Evolutionary conservation across 225 moss, liverwort and hornwort genomes (phyloP), one percentile per base, ranked within the genome.

Genomic region (Takakia lepidozioides): DNA sequence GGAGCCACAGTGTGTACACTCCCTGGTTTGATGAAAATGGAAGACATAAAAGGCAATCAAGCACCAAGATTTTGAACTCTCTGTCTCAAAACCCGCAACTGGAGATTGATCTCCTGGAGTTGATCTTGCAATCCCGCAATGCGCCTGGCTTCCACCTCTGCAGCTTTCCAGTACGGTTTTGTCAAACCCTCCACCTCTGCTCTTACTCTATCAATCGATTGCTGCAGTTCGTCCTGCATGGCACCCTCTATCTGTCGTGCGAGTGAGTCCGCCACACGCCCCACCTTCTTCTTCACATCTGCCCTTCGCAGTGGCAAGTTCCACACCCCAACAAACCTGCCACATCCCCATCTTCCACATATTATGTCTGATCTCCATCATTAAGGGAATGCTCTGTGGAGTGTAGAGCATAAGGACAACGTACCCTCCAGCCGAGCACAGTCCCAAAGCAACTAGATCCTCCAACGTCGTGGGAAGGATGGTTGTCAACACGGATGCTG

Each of bases 341-440:
- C 49, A 2, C 43, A 45, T 13, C 19, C 24, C n/a, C n/a, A n/a
- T n/a, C n/a, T n/a, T n/a, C n/a, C n/a, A n/a, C n/a, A n/a, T n/a
- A n/a, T n/a, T n/a, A n/a, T n/a, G n/a, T n/a, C n/a, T n/a, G n/a
- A n/a, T n/a, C n/a, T n/a, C n/a, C n/a, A n/a, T n/a, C n/a, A n/a
- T n/a, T n/a, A n/a, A n/a, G n/a, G n/a, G n/a, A n/a, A n/a, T n/a
- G n/a, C n/a, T n/a, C n/a, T n/a, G n/a, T n/a, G n/a, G n/a, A n/a
- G n/a, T n/a, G n/a, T n/a, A n/a, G n/a, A n/a, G n/a, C n/a, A n/a
- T n/a, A n/a, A n/a, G n/a, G n/a, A n/a, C n/a, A n/a, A n/a, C n/a
- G 61, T 81, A 98, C 98, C 98, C 98, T 83, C 98, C 98, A 26
- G 87, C 91, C 46, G 98, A 85, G 68, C 98, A 98, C 25, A 98